Evolutionary conservation across 345 rosid genomes (phyloP).

Genomic region (Trapa incisa): DNA sequence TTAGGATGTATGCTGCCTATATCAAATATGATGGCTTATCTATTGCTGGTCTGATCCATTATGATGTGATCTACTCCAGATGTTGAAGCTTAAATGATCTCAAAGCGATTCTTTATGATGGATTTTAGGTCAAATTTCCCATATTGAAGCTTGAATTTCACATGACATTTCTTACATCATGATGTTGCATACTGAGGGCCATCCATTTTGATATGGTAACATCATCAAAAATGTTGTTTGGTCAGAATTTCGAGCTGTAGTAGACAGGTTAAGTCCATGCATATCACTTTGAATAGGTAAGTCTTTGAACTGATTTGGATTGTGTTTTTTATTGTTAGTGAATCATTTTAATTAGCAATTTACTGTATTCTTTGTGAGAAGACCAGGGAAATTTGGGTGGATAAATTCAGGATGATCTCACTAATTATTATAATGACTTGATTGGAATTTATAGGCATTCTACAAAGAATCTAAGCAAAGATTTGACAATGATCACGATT

Average conservation of each 20-base stretch:
- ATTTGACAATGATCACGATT: conserved; percentile 57
- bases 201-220: no score
- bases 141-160: no score
- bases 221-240: neutral
- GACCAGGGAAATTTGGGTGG: neutral
- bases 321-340: neutral
- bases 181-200: no score
- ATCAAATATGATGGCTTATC: no score
- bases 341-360: neutral
- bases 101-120: no score
- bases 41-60: no score
- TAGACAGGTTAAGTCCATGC: neutral
- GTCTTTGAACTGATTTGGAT: neutral
- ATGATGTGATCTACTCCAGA: no score
- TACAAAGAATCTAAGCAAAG: conserved; percentile 70
- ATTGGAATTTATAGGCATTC: conserved; percentile 37
- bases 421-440: conserved; percentile 14
- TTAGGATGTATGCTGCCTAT: neutral
- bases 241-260: neutral
- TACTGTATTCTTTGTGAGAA: neutral
- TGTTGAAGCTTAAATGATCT: no score
- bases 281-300: neutral
- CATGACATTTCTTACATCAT: no score
- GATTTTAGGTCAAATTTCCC: no score
- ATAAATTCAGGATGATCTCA: neutral